phyloP scores from a whole-genome alignment of 148 eudicot species.

The Fallopia convolvulus region DNA sequence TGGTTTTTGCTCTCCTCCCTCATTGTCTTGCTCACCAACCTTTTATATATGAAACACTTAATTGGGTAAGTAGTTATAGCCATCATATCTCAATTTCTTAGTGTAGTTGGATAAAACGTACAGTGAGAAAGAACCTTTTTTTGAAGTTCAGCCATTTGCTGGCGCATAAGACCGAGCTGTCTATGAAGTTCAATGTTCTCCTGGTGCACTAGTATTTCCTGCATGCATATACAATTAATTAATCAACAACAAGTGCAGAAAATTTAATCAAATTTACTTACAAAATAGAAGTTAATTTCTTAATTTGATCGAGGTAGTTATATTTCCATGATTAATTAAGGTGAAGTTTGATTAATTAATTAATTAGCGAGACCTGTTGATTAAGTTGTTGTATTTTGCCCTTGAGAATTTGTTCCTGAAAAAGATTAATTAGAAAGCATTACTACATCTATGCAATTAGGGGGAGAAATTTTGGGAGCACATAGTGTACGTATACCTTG shows the following conservation, averaged over 20 bases:
- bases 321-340: too few relatives aligned
- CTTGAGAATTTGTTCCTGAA: slow-evolving; percentile 28
- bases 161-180: slow-evolving; percentile 21
- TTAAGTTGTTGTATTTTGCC: slow-evolving; percentile 28
- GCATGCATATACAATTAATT: not conserved
- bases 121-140: slow-evolving; percentile 18
- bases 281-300: too few relatives aligned
- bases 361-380: slow-evolving; percentile 17
- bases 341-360: not conserved
- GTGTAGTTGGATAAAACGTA: too few relatives aligned
- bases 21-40: not conserved
- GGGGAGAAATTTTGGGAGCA: not conserved
- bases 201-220: slow-evolving; percentile 31
- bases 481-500: not conserved
- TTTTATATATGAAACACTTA: not conserved
- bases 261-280: too few relatives aligned
- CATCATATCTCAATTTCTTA: not conserved
- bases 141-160: slow-evolving; percentile 29
- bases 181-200: slow-evolving; percentile 31
- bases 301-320: too few relatives aligned
- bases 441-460: not conserved
- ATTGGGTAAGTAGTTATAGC: not conserved
- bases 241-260: not conserved
- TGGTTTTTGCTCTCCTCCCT: not conserved
- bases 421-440: not conserved